Evolutionary conservation across 1,284 basidiomycete species (phyloP), one percentile per base, ranked within the genome.

Genomic region (Rhizoctonia solani): DNA sequence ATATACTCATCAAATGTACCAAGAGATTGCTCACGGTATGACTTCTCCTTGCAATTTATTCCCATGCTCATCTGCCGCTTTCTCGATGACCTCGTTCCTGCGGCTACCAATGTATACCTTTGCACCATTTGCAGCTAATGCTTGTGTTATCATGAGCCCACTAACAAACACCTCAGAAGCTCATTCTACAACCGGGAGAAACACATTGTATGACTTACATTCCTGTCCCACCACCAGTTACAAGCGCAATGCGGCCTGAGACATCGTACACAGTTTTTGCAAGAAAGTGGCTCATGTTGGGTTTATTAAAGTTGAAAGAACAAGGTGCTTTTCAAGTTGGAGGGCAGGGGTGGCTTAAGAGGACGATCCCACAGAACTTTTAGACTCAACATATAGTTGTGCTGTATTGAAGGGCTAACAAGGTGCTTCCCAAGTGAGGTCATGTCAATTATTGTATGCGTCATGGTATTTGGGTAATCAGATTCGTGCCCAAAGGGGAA

Each of bases 51-150:
- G n/a, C 14, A 44, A 23, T 16, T 78, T 50, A 21, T 32, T 66
- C 6, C 69, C 39, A 61, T 32, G 59, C n/a, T 54, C 56, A 8
- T 46, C 75, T 16, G 81, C 79, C 27, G 83, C 79, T 67, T 80
- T 83, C 72, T 87, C 79, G 27, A 92, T 79, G 1, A 88, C 83
- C 5, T 87, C 83, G 50, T 81, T 74, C 54, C 89, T 81, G 54
- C 89, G 80, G 9, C 87, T 87, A 1, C 84, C 85, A 72, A 93
- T 89, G 75, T 93, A 94, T n/a, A 93, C 91, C 71, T 86, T 89
- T n/a, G 91, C 90, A 1, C 90, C 90, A 72, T 87, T 89, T 25
- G 84, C 83, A 11, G 89, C 89, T 16, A 94, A 81, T 3, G 88
- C 89, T 61, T 82, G 80, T 3, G 90, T 81, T 66, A 91, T 90